phyloP scores from a whole-genome alignment of 345 rosid species.

The Eucalyptus polybractea region DNA sequence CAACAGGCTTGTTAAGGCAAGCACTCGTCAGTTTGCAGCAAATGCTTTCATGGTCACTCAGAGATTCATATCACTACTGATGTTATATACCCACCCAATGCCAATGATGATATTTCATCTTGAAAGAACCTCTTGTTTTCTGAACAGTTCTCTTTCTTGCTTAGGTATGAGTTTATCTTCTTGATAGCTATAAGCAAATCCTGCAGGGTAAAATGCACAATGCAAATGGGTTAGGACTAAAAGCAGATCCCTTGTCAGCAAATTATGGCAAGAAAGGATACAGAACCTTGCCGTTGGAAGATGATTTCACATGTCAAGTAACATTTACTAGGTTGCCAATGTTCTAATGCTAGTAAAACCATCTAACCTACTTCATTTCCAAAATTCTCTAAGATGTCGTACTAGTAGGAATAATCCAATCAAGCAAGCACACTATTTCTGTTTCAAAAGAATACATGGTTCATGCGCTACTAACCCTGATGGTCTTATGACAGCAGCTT shows the following conservation, averaged over 20 bases:
- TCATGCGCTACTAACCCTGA: not conserved
- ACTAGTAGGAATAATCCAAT: not conserved
- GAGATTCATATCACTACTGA: not conserved
- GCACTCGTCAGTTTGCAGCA: not conserved
- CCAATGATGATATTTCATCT: conserved; percentile 58
- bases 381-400: not conserved
- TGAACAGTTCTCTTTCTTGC: conserved; percentile 21
- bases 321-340: not conserved
- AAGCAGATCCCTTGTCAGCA: not conserved
- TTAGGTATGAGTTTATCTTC: conserved; percentile 50
- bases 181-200: conserved; percentile 57
- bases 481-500: not conserved
- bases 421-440: not conserved
- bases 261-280: not conserved
- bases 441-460: not conserved
- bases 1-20: not conserved
- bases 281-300: not conserved
- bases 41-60: not conserved
- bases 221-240: not conserved
- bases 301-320: not conserved
- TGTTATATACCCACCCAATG: conserved; percentile 29
- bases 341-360: not conserved
- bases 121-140: conserved; percentile 32
- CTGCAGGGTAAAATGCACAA: conserved; percentile 11
- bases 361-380: not conserved